phyloP scores from a whole-genome alignment of 768 basidiomycete species.

The Mycena olivaceomarginata region DNA sequence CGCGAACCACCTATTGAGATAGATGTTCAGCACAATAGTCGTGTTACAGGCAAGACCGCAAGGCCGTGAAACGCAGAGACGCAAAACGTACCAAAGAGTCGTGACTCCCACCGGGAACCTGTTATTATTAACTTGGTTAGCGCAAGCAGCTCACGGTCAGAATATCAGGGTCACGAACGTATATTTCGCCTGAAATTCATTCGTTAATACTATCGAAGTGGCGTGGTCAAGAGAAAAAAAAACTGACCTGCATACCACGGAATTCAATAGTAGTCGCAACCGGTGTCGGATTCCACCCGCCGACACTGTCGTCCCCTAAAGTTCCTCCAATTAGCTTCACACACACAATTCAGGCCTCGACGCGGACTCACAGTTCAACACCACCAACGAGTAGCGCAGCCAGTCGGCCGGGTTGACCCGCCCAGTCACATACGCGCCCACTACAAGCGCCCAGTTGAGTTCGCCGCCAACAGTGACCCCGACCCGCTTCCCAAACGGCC shows the following conservation, averaged over 20 bases:
- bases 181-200: slow-evolving; percentile 70
- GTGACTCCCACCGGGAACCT: slow-evolving; percentile 85
- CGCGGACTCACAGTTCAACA: slow-evolving; percentile 75
- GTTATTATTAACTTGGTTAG: background rate
- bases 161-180: slow-evolving; percentile 54
- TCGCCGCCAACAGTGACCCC: too few species aligned
- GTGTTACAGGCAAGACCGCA: background rate
- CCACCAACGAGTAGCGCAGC: slow-evolving; percentile 82
- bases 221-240: background rate
- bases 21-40: background rate
- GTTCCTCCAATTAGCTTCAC: background rate
- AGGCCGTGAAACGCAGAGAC: background rate
- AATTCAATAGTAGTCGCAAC: slow-evolving; percentile 79
- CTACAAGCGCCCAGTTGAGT: slow-evolving; percentile 75
- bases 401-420: slow-evolving; percentile 73
- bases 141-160: background rate
- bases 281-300: slow-evolving; percentile 74
- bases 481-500: too few species aligned
- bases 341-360: background rate
- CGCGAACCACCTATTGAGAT: slow-evolving; percentile 60
- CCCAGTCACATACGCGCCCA: slow-evolving; percentile 78
- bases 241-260: slow-evolving; percentile 75
- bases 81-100: slow-evolving; percentile 61
- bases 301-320: slow-evolving; percentile 69
- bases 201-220: background rate